phyloP scores from a whole-genome alignment of 768 basidiomycete genomes.

The Xerocomellus chrysenteron region DNA sequence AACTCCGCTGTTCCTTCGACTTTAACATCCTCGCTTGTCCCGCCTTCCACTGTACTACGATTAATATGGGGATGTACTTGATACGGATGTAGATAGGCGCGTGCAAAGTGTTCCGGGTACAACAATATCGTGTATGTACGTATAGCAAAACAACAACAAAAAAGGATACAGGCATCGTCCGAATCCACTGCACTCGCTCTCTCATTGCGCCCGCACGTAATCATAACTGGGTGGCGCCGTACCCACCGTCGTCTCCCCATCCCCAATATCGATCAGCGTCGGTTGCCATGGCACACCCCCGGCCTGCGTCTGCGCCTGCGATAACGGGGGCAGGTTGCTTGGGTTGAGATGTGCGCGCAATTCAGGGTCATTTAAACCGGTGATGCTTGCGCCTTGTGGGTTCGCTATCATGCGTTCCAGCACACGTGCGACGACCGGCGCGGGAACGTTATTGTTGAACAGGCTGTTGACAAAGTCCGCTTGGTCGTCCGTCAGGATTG shows the following conservation, averaged over 20 bases:
- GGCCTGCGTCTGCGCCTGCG: not conserved
- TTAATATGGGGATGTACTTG: not conserved
- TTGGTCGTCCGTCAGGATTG: conserved; percentile 20
- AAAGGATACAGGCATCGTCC: not conserved
- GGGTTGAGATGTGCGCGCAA: not conserved
- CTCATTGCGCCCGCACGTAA: conserved; percentile 11
- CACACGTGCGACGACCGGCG: conserved; percentile 24
- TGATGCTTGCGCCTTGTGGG: conserved; percentile 13
- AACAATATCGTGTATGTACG: not conserved
- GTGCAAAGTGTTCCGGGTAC: not conserved
- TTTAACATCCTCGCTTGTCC: no score
- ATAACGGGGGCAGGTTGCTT: not conserved
- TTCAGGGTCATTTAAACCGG: conserved; percentile 14
- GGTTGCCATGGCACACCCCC: conserved; percentile 33
- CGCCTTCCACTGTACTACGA: not conserved
- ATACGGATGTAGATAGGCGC: not conserved
- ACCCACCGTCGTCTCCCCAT: conserved; percentile 29
- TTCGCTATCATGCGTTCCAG: conserved; percentile 27
- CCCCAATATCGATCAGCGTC: conserved; percentile 37
- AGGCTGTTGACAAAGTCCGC: conserved; percentile 26
- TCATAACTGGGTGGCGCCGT: conserved; percentile 28
- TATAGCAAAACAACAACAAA: not conserved
- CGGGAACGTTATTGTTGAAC: conserved; percentile 28
- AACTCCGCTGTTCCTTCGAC: not conserved
- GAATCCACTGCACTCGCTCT: not conserved